Conservation (phyloP, 805 yeast genomes). For the Myxozyma sirexii region DNA sequence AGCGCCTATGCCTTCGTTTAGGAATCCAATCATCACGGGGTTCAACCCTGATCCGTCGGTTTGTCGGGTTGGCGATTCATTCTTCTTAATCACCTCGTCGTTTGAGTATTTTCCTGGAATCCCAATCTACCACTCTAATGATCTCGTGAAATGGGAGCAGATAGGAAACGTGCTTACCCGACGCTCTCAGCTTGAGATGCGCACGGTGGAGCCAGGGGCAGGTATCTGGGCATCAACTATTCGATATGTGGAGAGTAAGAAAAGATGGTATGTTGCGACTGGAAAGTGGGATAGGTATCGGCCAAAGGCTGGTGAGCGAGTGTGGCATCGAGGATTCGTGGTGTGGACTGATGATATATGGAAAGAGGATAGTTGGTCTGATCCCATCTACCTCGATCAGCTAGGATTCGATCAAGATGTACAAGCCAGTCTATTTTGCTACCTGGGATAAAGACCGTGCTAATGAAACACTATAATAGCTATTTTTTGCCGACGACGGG, state of each 20-base stretch:
- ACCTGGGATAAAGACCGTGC: not conserved
- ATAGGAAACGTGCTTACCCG: slow-evolving; percentile 3
- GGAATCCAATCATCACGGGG: slow-evolving; percentile 9
- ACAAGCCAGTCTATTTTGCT: too few species aligned
- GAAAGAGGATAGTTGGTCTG: slow-evolving; percentile 11
- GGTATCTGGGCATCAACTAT: slow-evolving; percentile 20
- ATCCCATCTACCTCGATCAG: slow-evolving; percentile 11
- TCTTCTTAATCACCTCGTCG: slow-evolving; percentile 1
- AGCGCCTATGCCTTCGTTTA: not conserved
- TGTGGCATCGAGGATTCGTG: slow-evolving; percentile 15
- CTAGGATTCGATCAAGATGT: slow-evolving; percentile 15
- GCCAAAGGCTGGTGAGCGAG: slow-evolving; percentile 3
- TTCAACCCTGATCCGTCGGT: slow-evolving; percentile 15
- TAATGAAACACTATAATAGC: not conserved
- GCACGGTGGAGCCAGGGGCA: slow-evolving; percentile 15
- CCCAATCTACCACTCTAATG: slow-evolving; percentile 6
- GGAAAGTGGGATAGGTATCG: slow-evolving; percentile 13
- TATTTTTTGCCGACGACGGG: slow-evolving; percentile 9
- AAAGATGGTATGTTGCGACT: slow-evolving; percentile 9
- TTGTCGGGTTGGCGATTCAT: slow-evolving; percentile 8
- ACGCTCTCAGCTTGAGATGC: slow-evolving; percentile 6
- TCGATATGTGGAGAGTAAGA: slow-evolving; percentile 4
- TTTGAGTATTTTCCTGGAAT: slow-evolving; percentile 13
- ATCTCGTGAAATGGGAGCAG: slow-evolving; percentile 3
- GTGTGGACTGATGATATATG: slow-evolving; percentile 16